phyloP scores from a whole-genome alignment of 768 basidiomycete genomes.

The Serendipita vermifera region DNA sequence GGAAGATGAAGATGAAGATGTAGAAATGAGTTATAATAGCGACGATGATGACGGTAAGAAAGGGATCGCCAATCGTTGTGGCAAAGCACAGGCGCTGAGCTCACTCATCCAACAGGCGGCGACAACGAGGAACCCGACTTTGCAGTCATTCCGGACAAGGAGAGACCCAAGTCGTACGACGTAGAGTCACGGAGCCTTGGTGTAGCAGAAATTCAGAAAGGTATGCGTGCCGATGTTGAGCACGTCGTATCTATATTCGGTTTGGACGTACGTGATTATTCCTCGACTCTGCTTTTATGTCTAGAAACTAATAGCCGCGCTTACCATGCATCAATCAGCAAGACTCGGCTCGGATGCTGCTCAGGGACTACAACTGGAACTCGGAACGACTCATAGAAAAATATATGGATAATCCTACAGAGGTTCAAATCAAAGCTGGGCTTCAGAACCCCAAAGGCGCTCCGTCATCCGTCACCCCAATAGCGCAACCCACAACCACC shows the following conservation, averaged over 20 bases:
- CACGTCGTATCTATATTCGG: conserved; percentile 80
- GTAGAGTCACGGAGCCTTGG: conserved; percentile 71
- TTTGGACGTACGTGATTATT: conserved; percentile 57
- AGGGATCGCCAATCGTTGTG: background rate
- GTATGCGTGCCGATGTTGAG: conserved; percentile 69
- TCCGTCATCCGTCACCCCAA: conserved; percentile 28
- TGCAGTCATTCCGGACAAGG: conserved; percentile 37
- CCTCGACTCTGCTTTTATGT: background rate
- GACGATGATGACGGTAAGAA: conserved; percentile 4
- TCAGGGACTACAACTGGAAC: conserved; percentile 87
- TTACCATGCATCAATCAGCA: conserved; percentile 28
- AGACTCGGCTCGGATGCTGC: conserved; percentile 57
- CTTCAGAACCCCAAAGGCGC: conserved; percentile 22
- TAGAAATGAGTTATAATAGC: conserved; percentile 17
- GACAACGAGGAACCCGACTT: conserved; percentile 40
- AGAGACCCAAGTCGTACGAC: conserved; percentile 61
- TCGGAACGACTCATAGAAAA: conserved; percentile 91
- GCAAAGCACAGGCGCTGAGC: conserved; percentile 9
- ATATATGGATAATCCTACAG: conserved; percentile 84
- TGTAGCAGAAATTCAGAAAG: conserved; percentile 58
- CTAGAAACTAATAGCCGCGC: conserved; percentile 6
- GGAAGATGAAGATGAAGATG: conserved; percentile 10
- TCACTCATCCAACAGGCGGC: conserved; percentile 14
- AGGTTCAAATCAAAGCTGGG: conserved; percentile 63
- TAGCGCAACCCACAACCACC: conserved; percentile 25